A percentile compares a stretch with the other conserved stretches of the same genome.
Evolutionary conservation across 257 asterid species (phyloP).

Genomic region (Gentiana macrophylla): DNA sequence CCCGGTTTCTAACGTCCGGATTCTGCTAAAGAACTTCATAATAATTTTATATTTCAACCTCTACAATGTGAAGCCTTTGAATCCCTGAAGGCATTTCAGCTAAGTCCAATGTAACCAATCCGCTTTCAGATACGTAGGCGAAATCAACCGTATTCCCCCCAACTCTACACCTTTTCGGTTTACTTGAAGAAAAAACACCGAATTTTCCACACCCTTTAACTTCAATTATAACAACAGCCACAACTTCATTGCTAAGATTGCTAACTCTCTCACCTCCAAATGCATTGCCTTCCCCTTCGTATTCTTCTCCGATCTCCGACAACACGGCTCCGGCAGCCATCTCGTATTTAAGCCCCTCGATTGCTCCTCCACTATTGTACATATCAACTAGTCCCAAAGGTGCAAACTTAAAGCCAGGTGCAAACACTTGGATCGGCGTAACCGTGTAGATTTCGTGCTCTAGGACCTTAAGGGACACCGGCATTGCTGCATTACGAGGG

Average conservation of each 20-base stretch:
- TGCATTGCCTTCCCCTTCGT: conserved; percentile 13
- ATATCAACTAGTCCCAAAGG: conserved; percentile 72
- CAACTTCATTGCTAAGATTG: conserved; percentile 26
- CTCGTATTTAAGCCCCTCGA: conserved; percentile 47
- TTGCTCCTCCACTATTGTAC: conserved; percentile 78
- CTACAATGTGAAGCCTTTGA: conserved; percentile 39
- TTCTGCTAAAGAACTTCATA: no score
- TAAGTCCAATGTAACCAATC: conserved; percentile 48
- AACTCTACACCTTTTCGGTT: conserved; percentile 37
- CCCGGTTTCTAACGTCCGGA: no score
- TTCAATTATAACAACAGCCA: conserved; percentile 37
- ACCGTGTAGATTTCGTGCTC: conserved; percentile 72
- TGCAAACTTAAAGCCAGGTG: conserved; percentile 42
- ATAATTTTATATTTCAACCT: conserved; percentile 35
- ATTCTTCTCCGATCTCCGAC: conserved; percentile 20
- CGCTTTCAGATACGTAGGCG: conserved; percentile 36
- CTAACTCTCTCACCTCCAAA: conserved; percentile 15
- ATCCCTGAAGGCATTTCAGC: conserved; percentile 53
- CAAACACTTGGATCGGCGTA: conserved; percentile 45
- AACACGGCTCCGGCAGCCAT: conserved; percentile 23
- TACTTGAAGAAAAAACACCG: conserved; percentile 62
- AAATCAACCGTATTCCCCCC: conserved; percentile 35
- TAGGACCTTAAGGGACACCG: conserved; percentile 66
- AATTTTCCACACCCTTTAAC: conserved; percentile 66
- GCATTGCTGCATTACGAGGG: conserved; percentile 45